These are phyloP conservation scores for Teratosphaeria epicoccoides DNA, from an alignment of 2,329 filamentous ascomycete species.

Conservation along the genomic window DNA sequence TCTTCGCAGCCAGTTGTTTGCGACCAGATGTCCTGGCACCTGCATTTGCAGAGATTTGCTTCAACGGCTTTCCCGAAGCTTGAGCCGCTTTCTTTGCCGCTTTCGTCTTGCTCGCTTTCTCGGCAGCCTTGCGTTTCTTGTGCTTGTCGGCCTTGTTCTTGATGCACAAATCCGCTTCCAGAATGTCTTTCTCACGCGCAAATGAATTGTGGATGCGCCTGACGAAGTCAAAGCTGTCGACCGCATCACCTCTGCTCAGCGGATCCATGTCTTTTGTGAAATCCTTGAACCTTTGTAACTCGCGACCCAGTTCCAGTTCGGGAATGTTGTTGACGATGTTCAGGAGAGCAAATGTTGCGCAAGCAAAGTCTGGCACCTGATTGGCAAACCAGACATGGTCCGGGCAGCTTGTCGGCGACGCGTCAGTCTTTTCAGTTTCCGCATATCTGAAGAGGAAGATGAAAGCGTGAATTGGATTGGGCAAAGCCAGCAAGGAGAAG, in stretches of 20 bases:
- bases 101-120: constrained; percentile 20
- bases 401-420: constrained; percentile 44
- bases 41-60: constrained; percentile 4
- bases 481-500: constrained; percentile 50
- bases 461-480: constrained; percentile 68
- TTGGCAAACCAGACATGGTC: constrained; percentile 85
- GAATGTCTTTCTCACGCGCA: constrained; percentile 66
- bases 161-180: constrained; percentile 57
- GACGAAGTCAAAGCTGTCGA: constrained; percentile 66
- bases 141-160: constrained; percentile 41
- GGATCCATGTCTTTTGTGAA: constrained; percentile 60
- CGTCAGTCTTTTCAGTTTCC: constrained; percentile 40
- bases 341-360: constrained; percentile 81
- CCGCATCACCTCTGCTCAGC: constrained; percentile 61
- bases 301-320: constrained; percentile 55
- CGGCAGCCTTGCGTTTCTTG: constrained; percentile 22
- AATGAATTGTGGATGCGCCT: constrained; percentile 82
- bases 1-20: constrained; percentile 2
- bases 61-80: not conserved
- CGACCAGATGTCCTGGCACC: constrained; percentile 3
- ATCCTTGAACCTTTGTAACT: constrained; percentile 61
- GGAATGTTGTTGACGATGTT: constrained; percentile 86
- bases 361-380: constrained; percentile 76
- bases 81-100: constrained; percentile 18
- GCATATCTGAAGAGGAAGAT: constrained; percentile 72